Evolutionary conservation across 352 stramenopile species (phyloP).

Genomic region (Albugo laibachii): DNA sequence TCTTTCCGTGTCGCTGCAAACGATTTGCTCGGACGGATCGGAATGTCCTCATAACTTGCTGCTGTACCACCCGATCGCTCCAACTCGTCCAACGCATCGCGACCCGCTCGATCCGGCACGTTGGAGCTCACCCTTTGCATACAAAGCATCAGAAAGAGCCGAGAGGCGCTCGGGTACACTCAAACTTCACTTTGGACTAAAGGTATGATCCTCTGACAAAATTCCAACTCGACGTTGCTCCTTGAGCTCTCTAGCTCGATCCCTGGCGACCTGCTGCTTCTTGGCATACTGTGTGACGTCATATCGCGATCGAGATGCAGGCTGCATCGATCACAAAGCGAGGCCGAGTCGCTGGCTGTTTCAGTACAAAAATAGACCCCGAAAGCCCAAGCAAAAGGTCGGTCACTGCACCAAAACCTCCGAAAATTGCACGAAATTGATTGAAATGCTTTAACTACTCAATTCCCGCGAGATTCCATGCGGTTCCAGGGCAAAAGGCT

Average conservation of each 20-base stretch:
- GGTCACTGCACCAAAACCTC: too few species aligned
- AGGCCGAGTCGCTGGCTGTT: too few species aligned
- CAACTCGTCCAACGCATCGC: constrained; percentile 2
- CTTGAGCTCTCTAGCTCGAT: constrained; percentile 50
- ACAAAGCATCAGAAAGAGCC: background rate
- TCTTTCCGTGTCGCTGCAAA: constrained; percentile 9
- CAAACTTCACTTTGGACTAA: constrained; percentile 38
- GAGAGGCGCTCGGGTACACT: constrained; percentile 1
- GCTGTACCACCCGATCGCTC: background rate
- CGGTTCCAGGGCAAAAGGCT: constrained; percentile 72
- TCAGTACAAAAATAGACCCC: too few species aligned
- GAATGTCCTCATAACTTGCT: constrained; percentile 19
- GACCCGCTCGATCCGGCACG: constrained; percentile 14
- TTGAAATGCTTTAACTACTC: background rate
- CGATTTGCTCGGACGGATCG: constrained; percentile 23
- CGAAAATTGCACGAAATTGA: too few species aligned
- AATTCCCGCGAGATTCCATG: constrained; percentile 15
- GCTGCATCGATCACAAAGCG: too few species aligned
- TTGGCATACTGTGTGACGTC: constrained; percentile 66
- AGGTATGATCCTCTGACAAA: constrained; percentile 60
- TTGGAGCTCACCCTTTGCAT: constrained; percentile 19
- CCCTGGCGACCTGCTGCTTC: constrained; percentile 55
- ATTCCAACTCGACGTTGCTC: constrained; percentile 41
- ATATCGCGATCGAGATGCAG: constrained; percentile 29
- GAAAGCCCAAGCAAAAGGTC: too few species aligned